phyloP scores from a whole-genome alignment of 257 asterid species.

The Solanum habrochaites region DNA sequence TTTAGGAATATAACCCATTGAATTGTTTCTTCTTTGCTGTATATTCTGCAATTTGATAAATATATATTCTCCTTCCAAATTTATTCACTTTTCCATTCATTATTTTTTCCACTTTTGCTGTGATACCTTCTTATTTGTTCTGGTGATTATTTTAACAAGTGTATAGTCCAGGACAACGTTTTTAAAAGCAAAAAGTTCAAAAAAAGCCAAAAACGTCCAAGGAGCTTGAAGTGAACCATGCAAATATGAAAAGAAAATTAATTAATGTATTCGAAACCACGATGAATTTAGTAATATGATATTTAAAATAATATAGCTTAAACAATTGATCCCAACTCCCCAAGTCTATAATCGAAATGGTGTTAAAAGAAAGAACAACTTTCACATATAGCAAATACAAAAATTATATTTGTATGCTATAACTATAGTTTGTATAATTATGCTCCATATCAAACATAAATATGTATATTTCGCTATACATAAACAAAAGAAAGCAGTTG shows the following conservation, averaged over 20 bases:
- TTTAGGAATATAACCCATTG: neutral
- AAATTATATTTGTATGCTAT: too few species aligned
- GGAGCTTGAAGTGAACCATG: neutral
- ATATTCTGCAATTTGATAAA: neutral
- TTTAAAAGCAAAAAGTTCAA: neutral
- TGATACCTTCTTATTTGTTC: neutral
- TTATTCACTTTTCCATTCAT: neutral
- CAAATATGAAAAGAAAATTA: neutral
- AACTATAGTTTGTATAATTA: too few species aligned
- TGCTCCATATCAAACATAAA: too few species aligned
- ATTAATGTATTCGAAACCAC: neutral
- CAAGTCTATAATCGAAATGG: too few species aligned
- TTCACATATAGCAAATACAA: too few species aligned
- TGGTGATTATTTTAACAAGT: neutral
- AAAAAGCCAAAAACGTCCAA: neutral
- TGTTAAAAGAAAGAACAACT: neutral
- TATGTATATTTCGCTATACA: too few species aligned
- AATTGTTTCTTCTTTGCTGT: neutral
- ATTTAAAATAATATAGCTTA: neutral
- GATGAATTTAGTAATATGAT: neutral
- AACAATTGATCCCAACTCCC: neutral
- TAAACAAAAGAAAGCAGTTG: too few species aligned
- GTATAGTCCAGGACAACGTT: neutral
- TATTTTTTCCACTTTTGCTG: neutral
- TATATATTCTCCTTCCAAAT: neutral